Base-by-base conservation (phyloP, 2,329 filamentous ascomycete genomes). In the Simplicillium sp. region DNA sequence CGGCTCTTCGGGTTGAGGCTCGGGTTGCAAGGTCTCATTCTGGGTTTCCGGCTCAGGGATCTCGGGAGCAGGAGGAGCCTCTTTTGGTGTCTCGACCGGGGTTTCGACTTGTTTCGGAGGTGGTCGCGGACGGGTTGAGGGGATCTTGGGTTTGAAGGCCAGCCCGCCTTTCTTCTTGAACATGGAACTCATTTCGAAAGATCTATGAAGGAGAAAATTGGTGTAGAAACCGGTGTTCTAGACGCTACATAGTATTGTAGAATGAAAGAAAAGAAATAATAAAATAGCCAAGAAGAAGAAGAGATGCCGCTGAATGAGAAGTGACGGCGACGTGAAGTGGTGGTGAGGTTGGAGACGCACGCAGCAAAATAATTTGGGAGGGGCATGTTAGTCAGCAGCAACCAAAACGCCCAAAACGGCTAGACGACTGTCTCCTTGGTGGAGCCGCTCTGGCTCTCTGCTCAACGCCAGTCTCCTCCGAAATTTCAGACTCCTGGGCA, bases 81-180 rank as follows among this genome's bases (percentile, higher is more conserved):
- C 32, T 20, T 33, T 17, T 20, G 47, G 48, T 11, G 42, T 37
- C 25, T 45, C 46, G 34, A 47, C 36, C 40, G 20, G 20, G 20
- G 20, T 25, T 33, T 33, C 31, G 12, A 33, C 15, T 15, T 33
- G 31, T 33, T 33, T 33, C 12, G 31, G 62, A 47, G 67, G 66
- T 46, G 58, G 55, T 42, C 70, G 65, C 44, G 72, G 68, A 54
- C 80, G 75, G 48, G 70, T 67, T 29, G 63, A 58, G 28, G 75
- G 76, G 48, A 75, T 75, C 64, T 84, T 87, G 35, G 82, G 82
- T 57, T 84, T 84, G 65, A 87, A 86, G 64, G 69, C 69, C 43
- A 70, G 64, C 50, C 70, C 69, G 54, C 67, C 70, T 50, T 71
- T 67, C 62, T 85, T 84, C 64, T 84, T 84, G 60, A 82, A 71